Base-by-base conservation (phyloP, 1,284 basidiomycete species). In the Phlebopus sp. region DNA sequence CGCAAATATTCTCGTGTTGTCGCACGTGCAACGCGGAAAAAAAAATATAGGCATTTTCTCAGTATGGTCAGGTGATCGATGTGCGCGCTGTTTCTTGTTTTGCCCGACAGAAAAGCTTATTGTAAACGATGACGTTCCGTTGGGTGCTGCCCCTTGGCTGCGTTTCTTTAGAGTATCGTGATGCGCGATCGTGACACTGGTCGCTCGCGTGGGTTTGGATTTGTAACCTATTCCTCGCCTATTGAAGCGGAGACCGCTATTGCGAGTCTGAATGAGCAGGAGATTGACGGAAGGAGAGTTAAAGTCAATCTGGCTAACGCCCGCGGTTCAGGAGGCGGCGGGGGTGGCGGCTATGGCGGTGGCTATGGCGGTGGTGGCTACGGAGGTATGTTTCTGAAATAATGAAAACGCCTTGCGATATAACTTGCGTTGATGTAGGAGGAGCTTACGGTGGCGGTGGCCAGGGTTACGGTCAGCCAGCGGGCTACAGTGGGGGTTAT, bases 141-240 rank as follows among this genome's bases (percentile, higher is more conserved):
- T 45, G 34, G 47, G 30, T 44, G 49, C 11, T 40, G 43, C 15
- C 40, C 19, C 50, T 47, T 32, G 49, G 19, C 40, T 43, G 35
- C 53, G 27, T 29, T 23, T 23, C 52, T 45, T 66, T 57, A 93
- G 90, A 89, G 87, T 62, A 91, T 93, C 71, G 93, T 97, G 74
- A 96, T 96, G 93, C 90, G 92, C 76, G 94, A 97, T 76, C 91
- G 93, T 66, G 93, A 96, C 68, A 96, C 94, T 55, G 90, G 92
- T 58, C 91, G 93, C 66, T 96, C 93, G 59, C 91, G 94, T 64
- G 92, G 94, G 67, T 97, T 97, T 70, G 94, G 94, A 55, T 97
- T 97, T 71, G 93, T 97, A 59, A 94, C 92, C 54, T 93, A 78
- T 72, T 72, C 73, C 61, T 67, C 62, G 32, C 25, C 59, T 7